phyloP scores from a whole-genome alignment of 2,329 filamentous ascomycete species.

The Paecilomyces fulvus region DNA sequence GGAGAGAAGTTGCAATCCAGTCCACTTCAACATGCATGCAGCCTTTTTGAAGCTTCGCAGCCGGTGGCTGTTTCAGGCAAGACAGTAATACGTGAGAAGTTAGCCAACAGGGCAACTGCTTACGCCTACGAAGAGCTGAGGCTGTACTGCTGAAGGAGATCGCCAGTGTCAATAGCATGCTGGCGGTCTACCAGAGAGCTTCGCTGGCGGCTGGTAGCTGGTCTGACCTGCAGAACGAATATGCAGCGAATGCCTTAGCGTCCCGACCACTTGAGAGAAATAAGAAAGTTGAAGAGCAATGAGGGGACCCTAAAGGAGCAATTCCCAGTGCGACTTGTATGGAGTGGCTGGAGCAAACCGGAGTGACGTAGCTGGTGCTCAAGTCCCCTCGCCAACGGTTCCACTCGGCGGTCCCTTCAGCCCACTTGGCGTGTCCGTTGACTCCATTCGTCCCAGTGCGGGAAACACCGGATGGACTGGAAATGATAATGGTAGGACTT shows the following conservation, averaged over 20 bases:
- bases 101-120: background rate
- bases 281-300: background rate
- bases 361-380: background rate
- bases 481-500: no score
- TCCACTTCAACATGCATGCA: background rate
- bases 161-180: background rate
- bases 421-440: background rate
- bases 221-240: background rate
- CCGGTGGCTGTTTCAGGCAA: background rate
- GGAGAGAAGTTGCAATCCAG: background rate
- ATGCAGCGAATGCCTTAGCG: background rate
- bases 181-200: background rate
- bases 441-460: background rate
- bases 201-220: background rate
- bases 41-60: background rate
- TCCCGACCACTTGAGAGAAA: background rate
- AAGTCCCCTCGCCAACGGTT: background rate
- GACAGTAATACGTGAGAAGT: background rate
- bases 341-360: background rate
- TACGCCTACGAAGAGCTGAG: background rate
- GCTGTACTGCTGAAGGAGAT: background rate
- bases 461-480: background rate
- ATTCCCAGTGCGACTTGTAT: background rate
- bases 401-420: background rate
- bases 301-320: background rate